These are phyloP conservation scores for Picochlorum sp. DNA, from an alignment of 139 green algal species.

Conservation along the genomic window DNA sequence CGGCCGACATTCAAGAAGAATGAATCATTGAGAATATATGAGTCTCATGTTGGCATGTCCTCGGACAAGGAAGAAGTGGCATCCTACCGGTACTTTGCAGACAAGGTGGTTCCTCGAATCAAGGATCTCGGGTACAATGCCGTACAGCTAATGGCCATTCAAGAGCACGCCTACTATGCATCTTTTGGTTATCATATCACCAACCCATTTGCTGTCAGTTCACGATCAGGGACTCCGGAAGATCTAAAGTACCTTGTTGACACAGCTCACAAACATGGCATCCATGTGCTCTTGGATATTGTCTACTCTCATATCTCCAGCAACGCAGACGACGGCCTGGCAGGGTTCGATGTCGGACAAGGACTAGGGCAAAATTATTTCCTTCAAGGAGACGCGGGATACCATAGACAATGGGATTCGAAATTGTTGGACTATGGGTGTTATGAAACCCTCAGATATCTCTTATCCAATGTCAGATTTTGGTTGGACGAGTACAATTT, in stretches of 20 bases:
- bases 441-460: slow-evolving; percentile 73
- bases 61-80: slow-evolving; percentile 59
- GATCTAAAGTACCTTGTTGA: slow-evolving; percentile 89
- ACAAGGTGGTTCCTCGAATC: slow-evolving; percentile 77
- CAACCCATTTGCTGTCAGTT: slow-evolving; percentile 78
- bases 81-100: slow-evolving; percentile 76
- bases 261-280: slow-evolving; percentile 77
- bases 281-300: slow-evolving; percentile 87
- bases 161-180: slow-evolving; percentile 92
- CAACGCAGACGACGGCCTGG: slow-evolving; percentile 83
- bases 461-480: slow-evolving; percentile 89
- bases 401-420: slow-evolving; percentile 87
- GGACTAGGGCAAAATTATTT: slow-evolving; percentile 75
- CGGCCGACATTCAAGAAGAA: slow-evolving; percentile 26
- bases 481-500: slow-evolving; percentile 95
- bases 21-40: slow-evolving; percentile 78
- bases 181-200: slow-evolving; percentile 95
- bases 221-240: slow-evolving; percentile 74
- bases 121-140: slow-evolving; percentile 76
- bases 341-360: slow-evolving; percentile 87
- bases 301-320: slow-evolving; percentile 84
- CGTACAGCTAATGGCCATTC: slow-evolving; percentile 85
- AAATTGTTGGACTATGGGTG: slow-evolving; percentile 82
- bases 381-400: slow-evolving; percentile 64
- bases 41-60: slow-evolving; percentile 95